Evolutionary conservation across 331 rosid species (phyloP), one percentile per base, ranked within the genome.

Genomic region (Telfairia occidentalis): DNA sequence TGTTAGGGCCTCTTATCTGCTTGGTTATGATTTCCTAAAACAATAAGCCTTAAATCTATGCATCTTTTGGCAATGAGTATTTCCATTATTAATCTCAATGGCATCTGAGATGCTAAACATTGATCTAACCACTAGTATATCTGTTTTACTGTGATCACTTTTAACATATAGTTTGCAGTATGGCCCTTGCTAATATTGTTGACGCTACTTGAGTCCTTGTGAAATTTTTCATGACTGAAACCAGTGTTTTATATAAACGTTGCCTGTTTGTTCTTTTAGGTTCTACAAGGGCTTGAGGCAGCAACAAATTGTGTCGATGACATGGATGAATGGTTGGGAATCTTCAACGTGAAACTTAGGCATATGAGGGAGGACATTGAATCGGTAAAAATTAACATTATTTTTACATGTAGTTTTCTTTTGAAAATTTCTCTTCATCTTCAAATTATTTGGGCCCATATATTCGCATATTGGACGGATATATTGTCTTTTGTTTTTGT

Each of bases 341-440:
- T 95, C 80, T 95, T 95, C 80, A 95, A 95, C 73, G 89, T 95
- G 78, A 95, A 95, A 83, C 90, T 95, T 64, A 85, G 97, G 77
- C 98, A 95, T 90, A 95, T 95, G 98, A 91, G 98, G 78, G 98
- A 95, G 85, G 98, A 95, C 88, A 91, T 95, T 63, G 96, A 91
- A 79, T 91, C 97, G 79, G 98, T 94, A 88, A 71, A 85, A 76
- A 61, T 43, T 67, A 79, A 75, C 73, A 75, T 59, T 53, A 40
- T 48, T 65, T 71, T 32, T 81, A 49, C 30, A 0, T 26, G 40
- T 60, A 75, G 71, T 84, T 60, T 76, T 19, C 43, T 57, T 76
- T 21, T 73, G 9, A 30, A 54, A 35, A 26, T 80, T 32, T 37
- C 69, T 26, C 75, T 28, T 16, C 29, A 40, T 38, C 42, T 71